Percentiles rank a stretch among this genome's conserved stretches.
Conservation (phyloP, 2,329 filamentous ascomycete species). For the Allantophomopsis lycopodina region DNA sequence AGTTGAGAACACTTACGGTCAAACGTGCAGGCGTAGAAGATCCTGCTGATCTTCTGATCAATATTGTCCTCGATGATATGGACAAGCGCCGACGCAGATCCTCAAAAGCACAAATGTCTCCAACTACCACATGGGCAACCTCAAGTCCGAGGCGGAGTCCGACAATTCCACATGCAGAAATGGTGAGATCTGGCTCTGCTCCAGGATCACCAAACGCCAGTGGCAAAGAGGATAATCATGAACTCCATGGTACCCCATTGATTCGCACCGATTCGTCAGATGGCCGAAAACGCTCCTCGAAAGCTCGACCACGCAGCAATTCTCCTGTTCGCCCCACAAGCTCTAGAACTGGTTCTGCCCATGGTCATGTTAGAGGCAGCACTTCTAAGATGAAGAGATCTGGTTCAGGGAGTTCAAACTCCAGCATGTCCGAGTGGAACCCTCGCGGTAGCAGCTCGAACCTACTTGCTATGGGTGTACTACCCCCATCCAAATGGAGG, state of each 20-base stretch:
- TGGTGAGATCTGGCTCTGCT: conserved; percentile 54
- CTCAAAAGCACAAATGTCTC: conserved; percentile 72
- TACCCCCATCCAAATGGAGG: conserved; percentile 85
- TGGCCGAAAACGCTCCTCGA: conserved; percentile 27
- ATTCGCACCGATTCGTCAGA: conserved; percentile 18
- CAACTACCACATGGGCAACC: conserved; percentile 55
- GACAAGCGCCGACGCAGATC: conserved; percentile 81
- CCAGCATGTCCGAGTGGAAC: conserved; percentile 50
- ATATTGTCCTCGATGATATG: conserved; percentile 93
- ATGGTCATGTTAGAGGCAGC: conserved; percentile 48
- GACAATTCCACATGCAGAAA: conserved; percentile 47
- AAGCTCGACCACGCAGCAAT: conserved; percentile 52
- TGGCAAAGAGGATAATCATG: conserved; percentile 16
- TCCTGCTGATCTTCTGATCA: conserved; percentile 75
- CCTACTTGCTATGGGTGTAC: conserved; percentile 52
- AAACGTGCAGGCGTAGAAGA: conserved; percentile 84
- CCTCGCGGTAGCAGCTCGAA: conserved; percentile 67
- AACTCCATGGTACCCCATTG: conserved; percentile 10
- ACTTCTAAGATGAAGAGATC: conserved; percentile 67
- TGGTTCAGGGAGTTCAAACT: conserved; percentile 86
- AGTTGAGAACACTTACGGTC: conserved; percentile 76
- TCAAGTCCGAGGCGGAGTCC: conserved; percentile 49
- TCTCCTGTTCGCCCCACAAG: conserved; percentile 69
- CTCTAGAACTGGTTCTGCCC: conserved; percentile 47
- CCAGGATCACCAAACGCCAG: conserved; percentile 45